Conservation (phyloP, 2,329 filamentous ascomycete species). For the Pezicula carpinea region DNA sequence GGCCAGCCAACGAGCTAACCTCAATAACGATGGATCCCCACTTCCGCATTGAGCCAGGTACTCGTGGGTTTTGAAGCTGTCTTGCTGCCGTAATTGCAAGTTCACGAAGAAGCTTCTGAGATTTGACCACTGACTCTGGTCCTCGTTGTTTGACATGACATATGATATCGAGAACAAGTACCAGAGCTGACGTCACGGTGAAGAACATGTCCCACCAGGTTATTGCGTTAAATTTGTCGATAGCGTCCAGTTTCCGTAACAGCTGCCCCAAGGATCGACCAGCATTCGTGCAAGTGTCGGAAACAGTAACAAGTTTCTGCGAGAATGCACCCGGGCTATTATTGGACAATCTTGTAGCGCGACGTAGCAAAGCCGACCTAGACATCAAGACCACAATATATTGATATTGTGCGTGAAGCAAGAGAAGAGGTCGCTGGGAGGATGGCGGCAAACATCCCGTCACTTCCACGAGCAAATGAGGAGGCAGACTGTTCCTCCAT, state of each 20-base stretch:
- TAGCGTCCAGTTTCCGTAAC: slow-evolving; percentile 31
- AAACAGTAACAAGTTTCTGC: slow-evolving; percentile 27
- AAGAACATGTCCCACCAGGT: slow-evolving; percentile 38
- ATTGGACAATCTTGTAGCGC: slow-evolving; percentile 26
- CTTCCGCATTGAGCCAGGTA: slow-evolving; percentile 34
- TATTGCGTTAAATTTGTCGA: slow-evolving; percentile 34
- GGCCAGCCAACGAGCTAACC: slow-evolving; percentile 20
- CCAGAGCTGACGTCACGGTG: slow-evolving; percentile 31
- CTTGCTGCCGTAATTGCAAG: slow-evolving; percentile 30
- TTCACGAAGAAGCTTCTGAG: slow-evolving; percentile 28
- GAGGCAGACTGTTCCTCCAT: slow-evolving; percentile 34
- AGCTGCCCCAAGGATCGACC: slow-evolving; percentile 30
- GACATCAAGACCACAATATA: slow-evolving; percentile 35
- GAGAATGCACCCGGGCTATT: slow-evolving; percentile 24
- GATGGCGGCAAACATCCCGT: slow-evolving; percentile 28
- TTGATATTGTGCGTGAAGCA: slow-evolving; percentile 36
- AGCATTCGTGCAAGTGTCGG: slow-evolving; percentile 33
- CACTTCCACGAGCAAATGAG: slow-evolving; percentile 31
- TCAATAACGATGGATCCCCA: slow-evolving; percentile 33
- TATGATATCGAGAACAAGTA: slow-evolving; percentile 35
- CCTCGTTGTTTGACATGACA: slow-evolving; percentile 21
- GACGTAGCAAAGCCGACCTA: slow-evolving; percentile 33
- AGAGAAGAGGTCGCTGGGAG: slow-evolving; percentile 32
- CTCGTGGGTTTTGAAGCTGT: slow-evolving; percentile 27
- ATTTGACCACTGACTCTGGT: slow-evolving; percentile 21